These are phyloP conservation scores for Fraxinus floribunda DNA, from an alignment of 305 asterid genomes.

Conservation along the genomic window DNA sequence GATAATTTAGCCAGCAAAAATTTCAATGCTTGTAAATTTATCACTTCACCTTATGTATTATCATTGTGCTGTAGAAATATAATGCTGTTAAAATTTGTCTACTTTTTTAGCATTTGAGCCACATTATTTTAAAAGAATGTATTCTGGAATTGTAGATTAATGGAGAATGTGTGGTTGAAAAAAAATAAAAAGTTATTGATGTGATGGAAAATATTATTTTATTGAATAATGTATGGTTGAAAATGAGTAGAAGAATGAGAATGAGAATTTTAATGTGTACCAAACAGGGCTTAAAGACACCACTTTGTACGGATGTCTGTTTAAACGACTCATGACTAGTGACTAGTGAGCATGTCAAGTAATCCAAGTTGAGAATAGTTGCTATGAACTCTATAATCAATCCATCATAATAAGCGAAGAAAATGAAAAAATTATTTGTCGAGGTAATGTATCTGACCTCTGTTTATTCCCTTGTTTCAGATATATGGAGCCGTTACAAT, in stretches of 20 bases:
- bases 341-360: background rate
- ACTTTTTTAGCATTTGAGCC: background rate
- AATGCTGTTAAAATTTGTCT: background rate
- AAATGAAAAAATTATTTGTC: background rate
- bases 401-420: background rate
- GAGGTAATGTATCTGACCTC: background rate
- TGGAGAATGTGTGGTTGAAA: too few relatives aligned
- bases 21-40: background rate
- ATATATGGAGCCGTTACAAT: constrained; percentile 89
- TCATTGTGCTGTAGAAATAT: background rate
- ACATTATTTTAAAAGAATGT: too few relatives aligned
- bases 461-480: constrained; percentile 39
- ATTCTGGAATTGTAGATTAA: too few relatives aligned
- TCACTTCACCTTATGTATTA: background rate
- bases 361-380: background rate
- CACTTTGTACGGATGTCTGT: background rate
- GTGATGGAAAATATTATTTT: too few relatives aligned
- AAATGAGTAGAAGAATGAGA: too few relatives aligned
- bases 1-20: background rate
- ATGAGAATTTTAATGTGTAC: too few relatives aligned
- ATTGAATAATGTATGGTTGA: too few relatives aligned
- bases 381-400: background rate
- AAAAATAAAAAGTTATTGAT: too few relatives aligned
- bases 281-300: too few relatives aligned
- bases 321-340: background rate